Conservation (phyloP, 2,329 filamentous ascomycete genomes). For the Mollisiaceae sp. region DNA sequence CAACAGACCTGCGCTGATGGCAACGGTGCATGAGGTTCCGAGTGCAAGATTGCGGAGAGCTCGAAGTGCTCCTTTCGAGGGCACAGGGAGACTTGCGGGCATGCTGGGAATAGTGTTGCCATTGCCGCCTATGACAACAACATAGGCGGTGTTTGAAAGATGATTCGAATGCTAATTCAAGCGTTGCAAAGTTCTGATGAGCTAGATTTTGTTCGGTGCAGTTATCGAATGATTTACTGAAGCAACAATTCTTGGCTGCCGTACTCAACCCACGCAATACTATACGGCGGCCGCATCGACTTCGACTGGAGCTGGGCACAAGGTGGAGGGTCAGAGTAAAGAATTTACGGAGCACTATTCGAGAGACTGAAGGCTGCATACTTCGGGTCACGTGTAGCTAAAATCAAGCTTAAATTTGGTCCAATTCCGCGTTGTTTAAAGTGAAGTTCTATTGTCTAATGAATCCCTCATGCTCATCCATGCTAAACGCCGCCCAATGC, state of each 20-base stretch:
- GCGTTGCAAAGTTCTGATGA: neutral
- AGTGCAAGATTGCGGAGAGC: slow-evolving; percentile 60
- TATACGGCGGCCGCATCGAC: neutral
- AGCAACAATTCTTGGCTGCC: neutral
- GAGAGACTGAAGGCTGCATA: too few species aligned
- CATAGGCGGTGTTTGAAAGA: neutral
- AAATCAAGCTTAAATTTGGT: neutral
- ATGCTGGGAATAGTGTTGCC: slow-evolving; percentile 33
- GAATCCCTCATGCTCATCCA: slow-evolving; percentile 31
- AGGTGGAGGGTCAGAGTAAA: too few species aligned
- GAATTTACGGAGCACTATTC: too few species aligned
- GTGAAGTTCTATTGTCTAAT: slow-evolving; percentile 41
- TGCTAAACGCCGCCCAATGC: slow-evolving; percentile 42
- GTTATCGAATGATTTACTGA: slow-evolving; percentile 5
- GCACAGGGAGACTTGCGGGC: slow-evolving; percentile 52
- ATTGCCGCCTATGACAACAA: slow-evolving; percentile 21
- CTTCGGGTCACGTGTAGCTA: neutral
- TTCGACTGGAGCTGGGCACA: too few species aligned
- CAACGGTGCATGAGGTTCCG: slow-evolving; percentile 62
- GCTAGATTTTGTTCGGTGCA: neutral
- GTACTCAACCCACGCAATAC: neutral
- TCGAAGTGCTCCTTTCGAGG: slow-evolving; percentile 60
- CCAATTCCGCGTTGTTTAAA: slow-evolving; percentile 12
- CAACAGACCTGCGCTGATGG: slow-evolving; percentile 48
- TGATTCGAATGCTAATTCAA: neutral